phyloP scores from a whole-genome alignment of 495 filamentous ascomycete species.

The Tuber microsphaerosporum region DNA sequence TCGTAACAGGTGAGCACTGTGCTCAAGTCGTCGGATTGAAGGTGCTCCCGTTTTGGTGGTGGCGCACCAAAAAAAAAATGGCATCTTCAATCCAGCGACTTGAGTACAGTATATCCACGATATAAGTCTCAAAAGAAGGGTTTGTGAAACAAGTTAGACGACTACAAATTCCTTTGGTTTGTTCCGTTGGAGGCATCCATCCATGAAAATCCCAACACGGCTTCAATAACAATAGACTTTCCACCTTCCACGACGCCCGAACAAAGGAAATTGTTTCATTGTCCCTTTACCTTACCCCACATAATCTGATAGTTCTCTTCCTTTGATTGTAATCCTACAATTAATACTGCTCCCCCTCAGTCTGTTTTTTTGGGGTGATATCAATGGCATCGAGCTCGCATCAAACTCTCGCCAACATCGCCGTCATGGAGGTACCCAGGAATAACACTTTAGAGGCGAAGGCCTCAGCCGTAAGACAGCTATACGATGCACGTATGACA shows the following conservation, averaged over 20 bases:
- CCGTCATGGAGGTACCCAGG: not conserved
- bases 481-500: not conserved
- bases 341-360: not conserved
- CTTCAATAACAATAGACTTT: not conserved
- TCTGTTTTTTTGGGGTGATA: not conserved
- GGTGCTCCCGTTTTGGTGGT: too few relatives aligned
- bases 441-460: not conserved
- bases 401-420: not conserved
- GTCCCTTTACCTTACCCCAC: not conserved
- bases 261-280: conserved; percentile 4
- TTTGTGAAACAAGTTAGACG: not conserved
- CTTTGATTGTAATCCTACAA: not conserved
- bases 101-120: not conserved
- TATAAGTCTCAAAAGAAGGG: not conserved
- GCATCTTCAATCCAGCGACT: too few relatives aligned
- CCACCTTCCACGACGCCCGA: not conserved
- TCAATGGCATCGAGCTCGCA: not conserved
- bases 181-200: not conserved
- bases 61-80: too few relatives aligned
- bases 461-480: not conserved
- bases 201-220: not conserved
- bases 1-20: not conserved
- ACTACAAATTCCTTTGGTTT: not conserved
- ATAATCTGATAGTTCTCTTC: not conserved
- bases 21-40: too few relatives aligned